Conservation (phyloP, 2,329 filamentous ascomycete genomes). For the Stagonosporopsis rhizophila region DNA sequence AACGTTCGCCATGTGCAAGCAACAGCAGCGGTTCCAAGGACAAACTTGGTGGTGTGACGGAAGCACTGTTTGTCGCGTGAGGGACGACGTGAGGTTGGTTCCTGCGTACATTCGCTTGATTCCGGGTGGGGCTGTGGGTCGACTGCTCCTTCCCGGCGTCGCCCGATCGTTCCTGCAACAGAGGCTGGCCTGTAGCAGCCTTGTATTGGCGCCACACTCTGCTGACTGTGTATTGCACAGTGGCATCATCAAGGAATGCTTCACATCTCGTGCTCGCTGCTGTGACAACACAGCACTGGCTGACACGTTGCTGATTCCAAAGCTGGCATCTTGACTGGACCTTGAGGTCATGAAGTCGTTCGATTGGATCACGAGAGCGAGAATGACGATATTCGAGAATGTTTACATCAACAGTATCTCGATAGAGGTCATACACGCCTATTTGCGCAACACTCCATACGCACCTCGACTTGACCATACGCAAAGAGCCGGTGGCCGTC, state of each 20-base stretch:
- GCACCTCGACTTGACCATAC: too few species aligned
- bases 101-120: slow-evolving; percentile 7
- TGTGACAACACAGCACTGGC: not conserved
- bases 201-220: slow-evolving; percentile 2
- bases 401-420: too few species aligned
- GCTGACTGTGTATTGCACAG: slow-evolving; percentile 9
- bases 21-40: not conserved
- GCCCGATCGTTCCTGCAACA: slow-evolving; percentile 3
- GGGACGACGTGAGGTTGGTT: slow-evolving; percentile 2
- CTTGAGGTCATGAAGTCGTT: too few species aligned
- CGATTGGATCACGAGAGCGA: too few species aligned
- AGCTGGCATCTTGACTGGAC: not conserved
- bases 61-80: slow-evolving; percentile 9
- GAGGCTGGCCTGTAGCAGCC: not conserved
- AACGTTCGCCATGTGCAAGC: slow-evolving; percentile 1
- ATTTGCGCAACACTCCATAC: too few species aligned
- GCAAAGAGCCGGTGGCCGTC: too few species aligned
- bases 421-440: too few species aligned
- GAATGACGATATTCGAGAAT: too few species aligned
- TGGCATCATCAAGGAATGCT: slow-evolving; percentile 1
- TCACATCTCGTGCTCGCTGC: not conserved
- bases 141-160: slow-evolving; percentile 2
- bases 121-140: slow-evolving; percentile 14
- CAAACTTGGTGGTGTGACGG: slow-evolving; percentile 9
- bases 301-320: not conserved